These are phyloP conservation scores for Lentinula boryana DNA, from an alignment of 768 basidiomycete genomes.

Conservation along the genomic window DNA sequence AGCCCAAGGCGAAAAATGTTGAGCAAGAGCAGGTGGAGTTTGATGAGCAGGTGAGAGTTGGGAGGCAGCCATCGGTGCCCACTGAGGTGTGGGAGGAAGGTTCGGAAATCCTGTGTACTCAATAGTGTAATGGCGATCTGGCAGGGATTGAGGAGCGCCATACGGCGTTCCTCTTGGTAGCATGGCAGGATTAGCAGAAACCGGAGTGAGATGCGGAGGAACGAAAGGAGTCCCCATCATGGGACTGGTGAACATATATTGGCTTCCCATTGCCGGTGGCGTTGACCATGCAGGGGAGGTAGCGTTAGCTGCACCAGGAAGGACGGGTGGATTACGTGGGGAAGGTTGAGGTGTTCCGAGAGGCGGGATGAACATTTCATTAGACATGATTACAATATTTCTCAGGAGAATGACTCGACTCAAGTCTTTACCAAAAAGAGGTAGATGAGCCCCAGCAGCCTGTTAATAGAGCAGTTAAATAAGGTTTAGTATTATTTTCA, in stretches of 20 bases:
- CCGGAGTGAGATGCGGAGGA: not conserved
- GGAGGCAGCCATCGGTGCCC: not conserved
- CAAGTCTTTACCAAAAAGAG: not conserved
- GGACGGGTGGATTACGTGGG: constrained; percentile 2
- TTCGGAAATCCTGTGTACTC: constrained; percentile 2
- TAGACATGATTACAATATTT: constrained; percentile 2
- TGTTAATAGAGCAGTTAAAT: not conserved
- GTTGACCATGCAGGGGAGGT: not conserved
- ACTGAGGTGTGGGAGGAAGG: not conserved
- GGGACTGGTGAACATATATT: constrained; percentile 5
- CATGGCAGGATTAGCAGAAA: not conserved
- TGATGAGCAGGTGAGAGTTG: too few relatives aligned
- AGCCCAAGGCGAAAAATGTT: not conserved
- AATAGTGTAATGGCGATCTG: not conserved
- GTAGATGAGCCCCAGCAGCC: not conserved
- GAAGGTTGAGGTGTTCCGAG: constrained; percentile 5
- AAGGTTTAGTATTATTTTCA: not conserved
- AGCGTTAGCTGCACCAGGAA: not conserved
- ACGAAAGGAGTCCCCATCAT: not conserved
- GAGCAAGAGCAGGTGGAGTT: not conserved
- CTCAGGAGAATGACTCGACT: not conserved
- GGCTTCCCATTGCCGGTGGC: not conserved
- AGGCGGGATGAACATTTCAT: constrained; percentile 6
- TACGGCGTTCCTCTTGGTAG: not conserved
- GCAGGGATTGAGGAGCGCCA: not conserved